Evolutionary conservation across 2,329 filamentous ascomycete genomes (phyloP).

Genomic region (Diaporthe aspalathi): DNA sequence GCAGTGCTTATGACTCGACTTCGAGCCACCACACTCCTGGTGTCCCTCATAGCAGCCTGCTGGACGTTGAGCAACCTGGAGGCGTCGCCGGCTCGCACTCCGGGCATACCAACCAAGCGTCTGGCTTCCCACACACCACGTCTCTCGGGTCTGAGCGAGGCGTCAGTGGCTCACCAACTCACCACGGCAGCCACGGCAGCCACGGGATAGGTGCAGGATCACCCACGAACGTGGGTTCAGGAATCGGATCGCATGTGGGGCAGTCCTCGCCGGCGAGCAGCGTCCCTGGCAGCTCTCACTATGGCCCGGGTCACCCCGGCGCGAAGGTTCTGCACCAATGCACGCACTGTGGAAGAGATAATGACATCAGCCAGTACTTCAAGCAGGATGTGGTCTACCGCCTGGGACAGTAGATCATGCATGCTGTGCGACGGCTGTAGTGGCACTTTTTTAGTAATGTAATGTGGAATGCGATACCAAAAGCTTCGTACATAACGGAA

Average conservation of each 20-base stretch:
- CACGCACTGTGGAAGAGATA: slow-evolving; percentile 41
- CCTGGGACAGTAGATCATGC: slow-evolving; percentile 28
- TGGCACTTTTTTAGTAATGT: background rate
- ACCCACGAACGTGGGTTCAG: background rate
- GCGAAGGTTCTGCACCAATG: slow-evolving; percentile 42
- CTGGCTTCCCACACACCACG: slow-evolving; percentile 33
- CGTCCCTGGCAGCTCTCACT: slow-evolving; percentile 34
- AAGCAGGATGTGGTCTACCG: slow-evolving; percentile 43
- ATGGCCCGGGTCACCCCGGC: slow-evolving; percentile 41
- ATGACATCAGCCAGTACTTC: slow-evolving; percentile 44
- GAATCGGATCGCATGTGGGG: background rate
- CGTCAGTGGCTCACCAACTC: background rate
- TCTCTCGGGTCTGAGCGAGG: slow-evolving; percentile 38
- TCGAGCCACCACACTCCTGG: slow-evolving; percentile 9
- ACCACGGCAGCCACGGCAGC: background rate
- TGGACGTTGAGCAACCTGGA: slow-evolving; percentile 34
- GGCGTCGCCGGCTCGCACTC: background rate
- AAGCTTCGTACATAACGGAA: too few species aligned
- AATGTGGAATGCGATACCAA: background rate
- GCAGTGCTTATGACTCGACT: background rate
- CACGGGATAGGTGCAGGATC: background rate
- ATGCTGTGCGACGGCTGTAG: too few species aligned
- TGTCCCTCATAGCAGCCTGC: slow-evolving; percentile 37
- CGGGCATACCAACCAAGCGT: background rate
- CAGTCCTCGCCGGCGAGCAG: slow-evolving; percentile 2